Conservation (phyloP, 768 basidiomycete genomes). For the Trametes maxima region DNA sequence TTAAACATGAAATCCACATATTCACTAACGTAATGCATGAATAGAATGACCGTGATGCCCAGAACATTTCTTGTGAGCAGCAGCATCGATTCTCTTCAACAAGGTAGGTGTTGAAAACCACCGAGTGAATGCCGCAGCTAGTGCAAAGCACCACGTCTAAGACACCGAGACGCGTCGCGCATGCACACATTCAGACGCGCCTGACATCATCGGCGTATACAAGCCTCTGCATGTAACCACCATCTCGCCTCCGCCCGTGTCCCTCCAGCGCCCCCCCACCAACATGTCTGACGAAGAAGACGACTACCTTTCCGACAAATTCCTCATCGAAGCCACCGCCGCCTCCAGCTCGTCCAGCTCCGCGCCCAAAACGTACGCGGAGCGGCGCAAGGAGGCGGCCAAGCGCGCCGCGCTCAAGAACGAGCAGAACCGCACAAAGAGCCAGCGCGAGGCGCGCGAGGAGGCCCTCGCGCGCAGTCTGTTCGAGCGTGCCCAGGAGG, state of each 20-base stretch:
- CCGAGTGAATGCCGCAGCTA: too few species aligned
- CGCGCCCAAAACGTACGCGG: conserved; percentile 64
- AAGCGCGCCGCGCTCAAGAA: conserved; percentile 62
- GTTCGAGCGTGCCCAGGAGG: conserved; percentile 74
- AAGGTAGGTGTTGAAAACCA: too few species aligned
- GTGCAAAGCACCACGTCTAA: too few species aligned
- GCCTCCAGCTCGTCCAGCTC: conserved; percentile 34
- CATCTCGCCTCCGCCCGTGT: background rate
- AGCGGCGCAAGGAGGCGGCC: conserved; percentile 68
- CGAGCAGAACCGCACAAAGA: conserved; percentile 66
- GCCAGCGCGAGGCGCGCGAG: conserved; percentile 73
- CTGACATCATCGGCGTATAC: conserved; percentile 13
- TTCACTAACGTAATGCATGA: conserved; percentile 21
- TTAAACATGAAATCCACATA: conserved; percentile 3
- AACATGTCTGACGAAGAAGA: conserved; percentile 61
- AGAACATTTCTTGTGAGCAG: background rate
- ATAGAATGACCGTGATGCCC: conserved; percentile 18
- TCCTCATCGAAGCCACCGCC: conserved; percentile 50
- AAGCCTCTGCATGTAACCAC: background rate
- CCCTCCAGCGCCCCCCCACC: background rate
- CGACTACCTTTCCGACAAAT: conserved; percentile 90
- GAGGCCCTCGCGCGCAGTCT: conserved; percentile 81
- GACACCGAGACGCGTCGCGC: background rate
- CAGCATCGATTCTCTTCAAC: too few species aligned
- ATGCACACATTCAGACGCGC: background rate